A percentile compares a stretch with the other conserved stretches of the same genome.
phyloP scores from a whole-genome alignment of 257 asterid genomes.

The Jacaranda mimosifolia region DNA sequence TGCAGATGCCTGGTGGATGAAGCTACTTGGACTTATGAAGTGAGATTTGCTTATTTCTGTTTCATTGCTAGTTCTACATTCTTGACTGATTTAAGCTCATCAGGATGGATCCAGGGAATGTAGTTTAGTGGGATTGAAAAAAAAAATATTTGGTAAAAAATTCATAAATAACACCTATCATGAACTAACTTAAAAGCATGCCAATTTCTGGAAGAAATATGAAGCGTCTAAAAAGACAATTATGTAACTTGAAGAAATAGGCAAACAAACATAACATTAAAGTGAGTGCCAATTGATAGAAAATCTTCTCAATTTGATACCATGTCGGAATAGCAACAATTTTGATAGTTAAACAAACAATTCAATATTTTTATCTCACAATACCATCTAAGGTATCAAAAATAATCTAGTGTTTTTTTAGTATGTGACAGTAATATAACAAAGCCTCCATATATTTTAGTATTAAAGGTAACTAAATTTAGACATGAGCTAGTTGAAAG shows the following conservation, averaged over 20 bases:
- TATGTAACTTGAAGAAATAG: too few species aligned
- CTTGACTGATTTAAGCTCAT: background rate
- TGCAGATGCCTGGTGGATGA: slow-evolving; percentile 79
- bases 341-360: background rate
- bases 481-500: background rate
- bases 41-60: slow-evolving; percentile 42
- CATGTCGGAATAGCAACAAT: too few species aligned
- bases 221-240: too few species aligned
- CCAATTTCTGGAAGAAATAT: too few species aligned
- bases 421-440: background rate
- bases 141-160: too few species aligned
- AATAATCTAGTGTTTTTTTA: background rate
- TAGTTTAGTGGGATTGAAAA: background rate
- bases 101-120: background rate
- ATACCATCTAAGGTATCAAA: background rate
- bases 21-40: slow-evolving; percentile 77
- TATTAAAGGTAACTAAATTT: background rate
- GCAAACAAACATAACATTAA: too few species aligned
- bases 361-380: background rate
- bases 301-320: too few species aligned
- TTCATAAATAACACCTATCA: too few species aligned
- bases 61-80: slow-evolving; percentile 21
- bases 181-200: too few species aligned
- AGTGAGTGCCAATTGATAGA: too few species aligned
- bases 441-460: background rate